Percentiles rank a stretch among this genome's conserved stretches.
phyloP scores from a whole-genome alignment of 2,329 filamentous ascomycete species.

The Cladosporium sp. region DNA sequence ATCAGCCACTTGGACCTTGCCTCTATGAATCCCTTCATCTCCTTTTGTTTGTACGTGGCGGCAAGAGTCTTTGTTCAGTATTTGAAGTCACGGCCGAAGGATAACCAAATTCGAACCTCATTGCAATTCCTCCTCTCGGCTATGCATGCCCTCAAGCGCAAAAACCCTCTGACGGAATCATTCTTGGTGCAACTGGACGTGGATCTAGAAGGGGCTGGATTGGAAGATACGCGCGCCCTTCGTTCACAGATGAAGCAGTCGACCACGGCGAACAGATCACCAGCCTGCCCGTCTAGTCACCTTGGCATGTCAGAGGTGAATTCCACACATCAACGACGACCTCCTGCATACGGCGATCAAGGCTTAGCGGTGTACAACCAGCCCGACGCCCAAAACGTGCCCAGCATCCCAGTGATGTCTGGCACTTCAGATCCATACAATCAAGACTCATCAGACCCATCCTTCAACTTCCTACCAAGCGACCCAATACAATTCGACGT shows the following conservation, averaged over 20 bases:
- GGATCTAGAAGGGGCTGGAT: constrained; percentile 72
- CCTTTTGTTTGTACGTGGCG: constrained; percentile 94
- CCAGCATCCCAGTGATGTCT: not conserved
- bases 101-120: constrained; percentile 72
- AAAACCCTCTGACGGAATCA: constrained; percentile 88
- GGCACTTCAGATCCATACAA: not conserved
- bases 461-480: not conserved
- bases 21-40: constrained; percentile 86
- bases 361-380: constrained; percentile 22
- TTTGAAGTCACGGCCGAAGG: constrained; percentile 86
- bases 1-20: constrained; percentile 86
- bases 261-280: constrained; percentile 4
- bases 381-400: constrained; percentile 11
- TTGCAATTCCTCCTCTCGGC: constrained; percentile 87
- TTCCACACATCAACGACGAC: not conserved
- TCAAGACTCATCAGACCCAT: not conserved
- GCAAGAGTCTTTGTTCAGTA: constrained; percentile 95
- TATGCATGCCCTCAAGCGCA: constrained; percentile 82
- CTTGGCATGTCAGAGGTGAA: constrained; percentile 13
- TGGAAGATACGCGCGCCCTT: constrained; percentile 37
- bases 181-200: constrained; percentile 92
- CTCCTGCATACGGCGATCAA: constrained; percentile 19
- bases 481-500: constrained; percentile 18
- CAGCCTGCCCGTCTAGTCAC: constrained; percentile 18
- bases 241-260: constrained; percentile 18